These are phyloP conservation scores for Furculomyces boomerangus DNA, from an alignment of 371 early-diverging fungal species.

Conservation along the genomic window DNA sequence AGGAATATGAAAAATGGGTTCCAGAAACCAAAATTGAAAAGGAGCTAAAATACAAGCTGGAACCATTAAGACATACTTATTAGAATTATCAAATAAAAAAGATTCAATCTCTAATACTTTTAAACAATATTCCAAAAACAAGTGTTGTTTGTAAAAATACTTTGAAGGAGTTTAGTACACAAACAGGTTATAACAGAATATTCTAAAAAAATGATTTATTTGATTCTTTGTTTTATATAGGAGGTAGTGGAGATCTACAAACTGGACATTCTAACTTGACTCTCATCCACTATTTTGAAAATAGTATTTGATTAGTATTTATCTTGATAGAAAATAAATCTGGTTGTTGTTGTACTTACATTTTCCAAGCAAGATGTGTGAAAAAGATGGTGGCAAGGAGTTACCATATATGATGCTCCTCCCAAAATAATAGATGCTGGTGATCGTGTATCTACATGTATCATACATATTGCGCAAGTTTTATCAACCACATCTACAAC, in stretches of 20 bases:
- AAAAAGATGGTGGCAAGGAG: slow-evolving; percentile 67
- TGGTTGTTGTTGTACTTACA: background rate
- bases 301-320: background rate
- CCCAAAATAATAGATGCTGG: slow-evolving; percentile 22
- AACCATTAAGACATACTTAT: too few relatives aligned
- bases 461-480: slow-evolving; percentile 59
- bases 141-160: too few relatives aligned
- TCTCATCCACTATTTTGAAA: slow-evolving; percentile 43
- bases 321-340: background rate
- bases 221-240: slow-evolving; percentile 11
- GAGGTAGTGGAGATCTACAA: slow-evolving; percentile 43
- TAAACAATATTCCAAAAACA: too few relatives aligned
- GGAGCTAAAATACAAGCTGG: slow-evolving; percentile 69
- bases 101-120: too few relatives aligned
- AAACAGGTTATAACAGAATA: too few relatives aligned
- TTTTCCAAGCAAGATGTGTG: slow-evolving; percentile 51
- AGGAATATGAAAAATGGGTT: slow-evolving; percentile 57
- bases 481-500: background rate
- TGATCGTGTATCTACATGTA: slow-evolving; percentile 29
- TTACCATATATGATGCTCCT: slow-evolving; percentile 51
- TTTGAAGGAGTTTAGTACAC: too few relatives aligned
- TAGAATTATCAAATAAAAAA: too few relatives aligned
- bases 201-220: too few relatives aligned
- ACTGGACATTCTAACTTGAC: slow-evolving; percentile 64
- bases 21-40: slow-evolving; percentile 48